Evolutionary conservation across 2,329 filamentous ascomycete genomes (phyloP), one percentile per base, ranked within the genome.

Genomic region (Penicillium sp.): DNA sequence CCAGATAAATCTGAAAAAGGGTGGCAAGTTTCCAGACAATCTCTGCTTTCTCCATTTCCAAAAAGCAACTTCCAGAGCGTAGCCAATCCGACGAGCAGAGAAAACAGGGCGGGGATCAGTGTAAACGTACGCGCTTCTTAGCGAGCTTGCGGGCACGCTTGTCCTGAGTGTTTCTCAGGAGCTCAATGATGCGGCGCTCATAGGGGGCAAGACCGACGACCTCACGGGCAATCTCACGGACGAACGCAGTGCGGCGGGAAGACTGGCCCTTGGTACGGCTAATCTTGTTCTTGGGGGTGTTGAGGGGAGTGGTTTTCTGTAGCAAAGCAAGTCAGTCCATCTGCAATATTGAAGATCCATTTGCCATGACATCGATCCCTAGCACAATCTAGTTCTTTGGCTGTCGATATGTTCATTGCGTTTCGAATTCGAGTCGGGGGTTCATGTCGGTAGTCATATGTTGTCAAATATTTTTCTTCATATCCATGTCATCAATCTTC

Each of bases 71-170:
- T 21, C 23, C 44, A 5, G 5, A 26, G 16, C 33, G 44, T 46
- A 34, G 55, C 49, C 33, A 56, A 48, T 28, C 19, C 21, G 26
- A 31, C 29, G 24, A n/a, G 31, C 36, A 48, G 3, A 9, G n/a
- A 28, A 7, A 16, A 19, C 43, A 11, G n/a, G 18, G 5, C 16
- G 36, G 28, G 36, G 39, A 9, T 9, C 9, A 26, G 37, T 54
- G 23, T 51, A 52, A 56, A 86, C 89, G 69, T 86, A 93, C 90
- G 81, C 93, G 88, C 90, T 96, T 97, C 92, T 97, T 97, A 75
- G 93, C 93, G 75, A 97, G 90, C 89, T 97, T 97, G 72, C 93
- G 87, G 75, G 93, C 93, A 81, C 93, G 91, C 91, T 97, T 97
- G 83, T 99, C 94, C 85, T 96, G 95, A 84, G 86, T 89, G 90